Conservation (phyloP, 2,329 filamentous ascomycete species). For the Knoxdaviesia capensis region DNA sequence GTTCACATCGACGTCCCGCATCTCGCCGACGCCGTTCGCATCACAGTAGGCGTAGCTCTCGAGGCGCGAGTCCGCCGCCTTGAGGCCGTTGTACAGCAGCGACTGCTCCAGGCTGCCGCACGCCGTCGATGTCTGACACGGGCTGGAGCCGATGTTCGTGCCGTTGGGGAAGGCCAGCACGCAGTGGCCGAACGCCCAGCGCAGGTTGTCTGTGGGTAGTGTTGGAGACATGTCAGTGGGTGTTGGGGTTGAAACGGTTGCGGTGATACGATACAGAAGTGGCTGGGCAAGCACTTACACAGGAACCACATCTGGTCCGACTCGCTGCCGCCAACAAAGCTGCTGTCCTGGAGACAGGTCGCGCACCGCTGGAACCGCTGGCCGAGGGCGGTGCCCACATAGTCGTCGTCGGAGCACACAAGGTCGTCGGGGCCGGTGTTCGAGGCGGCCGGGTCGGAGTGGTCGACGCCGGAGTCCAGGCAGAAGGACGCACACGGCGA, state of each 20-base stretch:
- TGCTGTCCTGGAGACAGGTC: conserved; percentile 30
- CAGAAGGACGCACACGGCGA: conserved; percentile 34
- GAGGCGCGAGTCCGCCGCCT: conserved; percentile 9
- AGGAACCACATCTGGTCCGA: conserved; percentile 35
- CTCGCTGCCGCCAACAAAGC: conserved; percentile 22
- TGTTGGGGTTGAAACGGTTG: neutral
- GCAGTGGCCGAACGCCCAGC: conserved; percentile 30
- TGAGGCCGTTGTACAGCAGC: conserved; percentile 18
- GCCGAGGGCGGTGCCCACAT: conserved; percentile 16
- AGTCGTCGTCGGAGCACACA: conserved; percentile 24
- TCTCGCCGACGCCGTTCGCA: conserved; percentile 13
- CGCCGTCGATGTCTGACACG: conserved; percentile 28
- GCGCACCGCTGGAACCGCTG: conserved; percentile 28
- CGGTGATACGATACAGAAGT: neutral
- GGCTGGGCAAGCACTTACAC: conserved; percentile 18
- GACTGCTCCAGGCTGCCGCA: conserved; percentile 23
- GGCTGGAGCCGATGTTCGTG: conserved; percentile 20
- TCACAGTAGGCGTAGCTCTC: conserved; percentile 26
- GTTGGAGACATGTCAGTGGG: neutral
- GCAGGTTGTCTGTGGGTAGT: conserved; percentile 24
- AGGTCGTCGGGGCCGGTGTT: conserved; percentile 22
- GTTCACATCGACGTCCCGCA: too few species aligned
- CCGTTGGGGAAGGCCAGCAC: conserved; percentile 30
- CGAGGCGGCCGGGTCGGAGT: conserved; percentile 17
- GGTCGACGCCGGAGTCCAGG: conserved; percentile 15